A percentile compares a stretch with the other conserved stretches of the same genome.
Evolutionary conservation across 73 alveolate species (phyloP).

Genomic region (Stentor coeruleus): DNA sequence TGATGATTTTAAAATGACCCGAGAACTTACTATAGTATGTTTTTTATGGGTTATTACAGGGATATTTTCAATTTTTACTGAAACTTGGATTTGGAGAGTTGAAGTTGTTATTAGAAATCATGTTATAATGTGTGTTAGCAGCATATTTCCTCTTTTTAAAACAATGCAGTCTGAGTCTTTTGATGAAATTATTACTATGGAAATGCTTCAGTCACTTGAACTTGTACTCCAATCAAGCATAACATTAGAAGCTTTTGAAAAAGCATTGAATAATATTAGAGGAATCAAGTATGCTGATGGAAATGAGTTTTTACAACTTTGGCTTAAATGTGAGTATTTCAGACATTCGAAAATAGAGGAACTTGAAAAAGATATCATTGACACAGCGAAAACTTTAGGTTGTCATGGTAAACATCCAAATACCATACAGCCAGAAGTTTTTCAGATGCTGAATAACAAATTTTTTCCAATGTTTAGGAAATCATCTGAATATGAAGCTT

Average conservation of each 20-base stretch:
- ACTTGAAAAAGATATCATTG: background rate
- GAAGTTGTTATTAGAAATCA: background rate
- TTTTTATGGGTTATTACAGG: background rate
- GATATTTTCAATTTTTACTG: background rate
- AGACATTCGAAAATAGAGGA: background rate
- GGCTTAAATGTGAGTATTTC: conserved; percentile 22
- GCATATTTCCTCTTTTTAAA: background rate
- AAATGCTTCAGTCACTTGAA: conserved; percentile 11
- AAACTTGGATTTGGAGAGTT: background rate
- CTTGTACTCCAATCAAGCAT: background rate
- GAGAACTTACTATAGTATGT: conserved; percentile 13
- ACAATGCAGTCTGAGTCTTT: background rate
- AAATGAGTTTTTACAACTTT: background rate
- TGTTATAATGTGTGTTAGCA: background rate
- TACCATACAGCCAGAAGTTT: background rate
- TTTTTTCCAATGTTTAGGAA: background rate
- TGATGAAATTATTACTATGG: background rate
- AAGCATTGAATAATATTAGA: background rate
- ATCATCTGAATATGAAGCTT: background rate
- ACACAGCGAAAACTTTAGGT: background rate
- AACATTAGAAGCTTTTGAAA: conserved; percentile 11
- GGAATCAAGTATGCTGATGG: background rate
- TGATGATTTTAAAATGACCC: conserved; percentile 23
- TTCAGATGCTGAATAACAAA: background rate
- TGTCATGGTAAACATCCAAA: background rate